Conservation (phyloP, 2,329 filamentous ascomycete species). For the Cladobotryum protrusum region DNA sequence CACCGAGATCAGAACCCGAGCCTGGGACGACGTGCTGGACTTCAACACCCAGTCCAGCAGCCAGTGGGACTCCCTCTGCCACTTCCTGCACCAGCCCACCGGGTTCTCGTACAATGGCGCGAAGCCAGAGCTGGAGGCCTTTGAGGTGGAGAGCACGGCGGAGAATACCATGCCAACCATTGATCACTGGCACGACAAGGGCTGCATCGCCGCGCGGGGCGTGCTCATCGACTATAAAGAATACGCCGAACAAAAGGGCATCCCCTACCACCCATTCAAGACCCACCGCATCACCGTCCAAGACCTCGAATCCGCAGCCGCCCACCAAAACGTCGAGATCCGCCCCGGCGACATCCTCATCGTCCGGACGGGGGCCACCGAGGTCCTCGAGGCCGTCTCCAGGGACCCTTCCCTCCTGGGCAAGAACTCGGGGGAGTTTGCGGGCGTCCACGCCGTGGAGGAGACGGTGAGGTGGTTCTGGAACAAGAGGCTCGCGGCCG, state of each 20-base stretch:
- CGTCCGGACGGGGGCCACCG: constrained; percentile 56
- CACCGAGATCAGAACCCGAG: constrained; percentile 11
- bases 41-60: constrained; percentile 51
- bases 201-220: constrained; percentile 48
- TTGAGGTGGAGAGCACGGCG: constrained; percentile 15
- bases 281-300: constrained; percentile 46
- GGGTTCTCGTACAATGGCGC: constrained; percentile 45
- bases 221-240: constrained; percentile 50
- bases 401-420: constrained; percentile 7
- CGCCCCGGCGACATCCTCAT: constrained; percentile 61
- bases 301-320: constrained; percentile 53
- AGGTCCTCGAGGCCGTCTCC: constrained; percentile 46
- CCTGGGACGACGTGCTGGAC: constrained; percentile 44
- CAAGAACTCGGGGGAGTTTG: constrained; percentile 29
- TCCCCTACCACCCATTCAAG: constrained; percentile 45
- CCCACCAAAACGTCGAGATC: constrained; percentile 56
- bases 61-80: constrained; percentile 51
- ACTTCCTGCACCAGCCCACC: constrained; percentile 39
- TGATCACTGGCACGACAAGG: constrained; percentile 46
- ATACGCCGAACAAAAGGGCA: constrained; percentile 45
- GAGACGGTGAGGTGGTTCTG: constrained; percentile 60
- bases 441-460: constrained; percentile 40
- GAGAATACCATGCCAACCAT: constrained; percentile 25
- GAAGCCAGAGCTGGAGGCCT: constrained; percentile 28
- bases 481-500: constrained; percentile 61